phyloP scores from a whole-genome alignment of 225 moss, liverwort and hornwort genomes.

The Antitrichia curtipendula region DNA sequence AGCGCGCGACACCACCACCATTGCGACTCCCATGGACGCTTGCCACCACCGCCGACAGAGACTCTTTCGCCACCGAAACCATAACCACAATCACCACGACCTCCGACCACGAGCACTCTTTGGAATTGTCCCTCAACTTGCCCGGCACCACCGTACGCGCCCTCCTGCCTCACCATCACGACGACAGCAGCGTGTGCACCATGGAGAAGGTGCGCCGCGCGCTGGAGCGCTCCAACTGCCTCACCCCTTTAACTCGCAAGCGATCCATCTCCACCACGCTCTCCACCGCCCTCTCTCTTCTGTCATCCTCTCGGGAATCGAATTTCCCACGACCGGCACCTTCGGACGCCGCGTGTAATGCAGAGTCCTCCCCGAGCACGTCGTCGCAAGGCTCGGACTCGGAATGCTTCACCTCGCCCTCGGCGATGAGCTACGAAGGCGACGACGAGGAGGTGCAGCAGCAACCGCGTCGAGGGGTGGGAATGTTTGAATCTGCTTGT shows the following conservation, averaged over 20 bases:
- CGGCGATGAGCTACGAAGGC: constrained; percentile 68
- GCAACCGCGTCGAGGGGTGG: background rate
- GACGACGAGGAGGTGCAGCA: constrained; percentile 18
- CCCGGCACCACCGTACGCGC: background rate
- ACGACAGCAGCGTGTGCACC: constrained; percentile 47
- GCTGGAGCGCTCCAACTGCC: constrained; percentile 33
- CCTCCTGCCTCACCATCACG: background rate
- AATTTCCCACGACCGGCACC: background rate
- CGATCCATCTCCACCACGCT: background rate
- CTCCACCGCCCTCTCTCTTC: constrained; percentile 8
- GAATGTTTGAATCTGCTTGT: background rate
- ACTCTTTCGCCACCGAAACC: background rate
- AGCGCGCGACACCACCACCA: background rate
- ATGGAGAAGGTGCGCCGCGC: constrained; percentile 54
- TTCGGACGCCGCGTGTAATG: background rate
- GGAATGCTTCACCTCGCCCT: constrained; percentile 35
- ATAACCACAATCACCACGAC: background rate
- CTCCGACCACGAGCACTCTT: constrained; percentile 2
- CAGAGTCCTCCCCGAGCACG: constrained; percentile 7
- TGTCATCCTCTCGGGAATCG: constrained; percentile 8
- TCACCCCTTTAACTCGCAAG: background rate
- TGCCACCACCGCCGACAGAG: background rate
- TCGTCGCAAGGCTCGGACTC: constrained; percentile 47
- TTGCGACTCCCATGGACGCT: background rate
- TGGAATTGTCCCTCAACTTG: constrained; percentile 25